These are phyloP conservation scores for Cercophora sp. DNA, from an alignment of 495 filamentous ascomycete species.

Conservation along the genomic window DNA sequence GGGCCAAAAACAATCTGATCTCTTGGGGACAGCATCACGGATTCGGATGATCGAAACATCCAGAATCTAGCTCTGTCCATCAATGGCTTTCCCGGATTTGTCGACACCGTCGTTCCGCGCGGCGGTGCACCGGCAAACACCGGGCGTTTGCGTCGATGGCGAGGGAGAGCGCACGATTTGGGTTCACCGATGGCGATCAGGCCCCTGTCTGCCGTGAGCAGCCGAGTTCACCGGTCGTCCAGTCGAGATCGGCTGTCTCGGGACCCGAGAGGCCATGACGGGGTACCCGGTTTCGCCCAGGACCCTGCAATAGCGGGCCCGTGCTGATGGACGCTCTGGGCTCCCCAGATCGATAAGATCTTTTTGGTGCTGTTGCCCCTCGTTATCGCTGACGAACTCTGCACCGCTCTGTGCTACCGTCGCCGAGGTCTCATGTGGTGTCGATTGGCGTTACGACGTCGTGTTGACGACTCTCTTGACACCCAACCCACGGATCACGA, in stretches of 20 bases:
- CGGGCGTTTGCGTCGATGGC: neutral
- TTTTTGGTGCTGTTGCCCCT: conserved; percentile 7
- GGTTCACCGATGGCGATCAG: conserved; percentile 17
- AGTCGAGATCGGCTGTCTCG: conserved; percentile 16
- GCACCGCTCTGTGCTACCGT: too few relatives aligned
- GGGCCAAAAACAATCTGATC: too few relatives aligned
- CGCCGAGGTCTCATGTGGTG: too few relatives aligned
- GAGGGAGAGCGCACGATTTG: neutral
- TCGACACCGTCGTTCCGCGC: conserved; percentile 9
- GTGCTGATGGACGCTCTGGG: neutral
- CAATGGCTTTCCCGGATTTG: conserved; percentile 12
- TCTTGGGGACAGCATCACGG: neutral
- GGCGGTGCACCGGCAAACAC: neutral
- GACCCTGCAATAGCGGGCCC: neutral
- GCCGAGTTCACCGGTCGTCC: conserved; percentile 17
- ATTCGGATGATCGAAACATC: conserved; percentile 7
- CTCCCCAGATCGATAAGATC: conserved; percentile 6
- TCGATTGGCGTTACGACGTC: too few relatives aligned
- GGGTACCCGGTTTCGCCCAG: neutral
- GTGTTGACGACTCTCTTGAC: too few relatives aligned
- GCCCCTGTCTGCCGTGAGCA: conserved; percentile 9
- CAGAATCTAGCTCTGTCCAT: neutral
- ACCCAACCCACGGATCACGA: too few relatives aligned
- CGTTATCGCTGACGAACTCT: too few relatives aligned
- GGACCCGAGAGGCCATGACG: conserved; percentile 10